Base-by-base conservation (phyloP, 176 grass and related monocot species). In the Saccharum officinarum region DNA sequence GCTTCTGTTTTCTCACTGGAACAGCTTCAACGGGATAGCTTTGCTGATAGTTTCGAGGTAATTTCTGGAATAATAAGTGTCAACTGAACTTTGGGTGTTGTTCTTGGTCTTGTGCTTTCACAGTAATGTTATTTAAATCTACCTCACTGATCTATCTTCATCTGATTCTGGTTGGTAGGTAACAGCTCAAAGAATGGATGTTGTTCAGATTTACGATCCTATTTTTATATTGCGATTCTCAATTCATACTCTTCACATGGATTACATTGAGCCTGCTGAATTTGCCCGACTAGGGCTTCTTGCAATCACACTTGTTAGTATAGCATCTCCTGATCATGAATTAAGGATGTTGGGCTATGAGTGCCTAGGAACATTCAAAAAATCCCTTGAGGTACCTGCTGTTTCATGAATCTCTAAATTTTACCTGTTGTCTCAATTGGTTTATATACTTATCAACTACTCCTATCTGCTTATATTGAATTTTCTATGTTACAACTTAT, bases 201-300 rank as follows among this genome's bases (percentile, higher is more conserved):
- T 77, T 39, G 40, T 77, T 90, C 82, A 39, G 77, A 82, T 80
- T 44, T 98, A 98, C 82, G 95, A 98, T 86, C 90, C 92, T 61
- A 66, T 75, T 81, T 98, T 91, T 73, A 90, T 98, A 38, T 87
- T 98, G 76, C 71, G 80, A 37, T 95, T 95, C 85, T 95, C 92
- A 73, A 91, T 95, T 82, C 89, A 98, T 88, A 80, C 88, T 67
- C 89, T 98, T 79, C 73, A 93, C 47, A 90, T 93, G 87, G 92
- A 72, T 81, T 98, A 95, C 77, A 86, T 95, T 77, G 93, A 95
- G 39, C 89, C 91, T 78, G 76, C 87, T 76, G 95, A 98, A 72
- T 98, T 98, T 90, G 86, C 87, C 23, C 92, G 89, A 76, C 78
- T 95, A 76, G 95, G 95, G 25, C 83, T 98, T 16, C 95, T 98